Evolutionary conservation across 352 stramenopile genomes (phyloP), one percentile per base, ranked within the genome.

Genomic region (Globisporangium megalacanthum): DNA sequence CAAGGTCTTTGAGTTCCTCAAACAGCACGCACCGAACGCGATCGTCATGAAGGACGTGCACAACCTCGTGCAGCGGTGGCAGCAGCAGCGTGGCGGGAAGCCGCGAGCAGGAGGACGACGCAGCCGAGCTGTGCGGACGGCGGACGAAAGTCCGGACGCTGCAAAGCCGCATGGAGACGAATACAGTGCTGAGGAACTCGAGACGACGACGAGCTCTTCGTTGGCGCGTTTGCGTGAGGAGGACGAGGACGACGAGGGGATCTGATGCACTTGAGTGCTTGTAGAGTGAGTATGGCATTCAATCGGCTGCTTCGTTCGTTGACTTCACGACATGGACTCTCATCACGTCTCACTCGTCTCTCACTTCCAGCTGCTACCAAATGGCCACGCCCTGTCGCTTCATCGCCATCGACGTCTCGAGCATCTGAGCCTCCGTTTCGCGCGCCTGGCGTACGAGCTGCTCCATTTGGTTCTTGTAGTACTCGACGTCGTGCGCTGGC

Each of bases 41-140:
- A 73, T 92, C 33, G 57, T 87, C 14, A 92, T 92, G 81, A 92
- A 92, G 49, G 81, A 92, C 54, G 73, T 92, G 11, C 81, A 92
- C 61, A 92, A 92, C 41, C 74, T 89, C 17, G 77, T 88, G 49
- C 75, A 87, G 57, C 65, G 74, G 10, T 92, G 81, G 81, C 79
- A 89, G 60, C 58, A 75, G 20, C 66, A 73, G 60, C 44, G 58
- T 13, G 29, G 51, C 44, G 44, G 9, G 56, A 58, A 52, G 48
- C 15, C 35, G 11, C 42, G 10, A 35, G 17, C 8, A 60, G 19
- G 25, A 54, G 7, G 25, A 29, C 25, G 25, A 29, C 25, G 25
- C 20, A 35, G 49, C 9, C 37, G 25, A 3, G 47, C 33, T 1
- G 51, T 39, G 1, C 14, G 33, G 35, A 39, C 35, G 14, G 35